Evolutionary conservation across 768 basidiomycete species (phyloP).

Genomic region (Pleurotus eryngii): DNA sequence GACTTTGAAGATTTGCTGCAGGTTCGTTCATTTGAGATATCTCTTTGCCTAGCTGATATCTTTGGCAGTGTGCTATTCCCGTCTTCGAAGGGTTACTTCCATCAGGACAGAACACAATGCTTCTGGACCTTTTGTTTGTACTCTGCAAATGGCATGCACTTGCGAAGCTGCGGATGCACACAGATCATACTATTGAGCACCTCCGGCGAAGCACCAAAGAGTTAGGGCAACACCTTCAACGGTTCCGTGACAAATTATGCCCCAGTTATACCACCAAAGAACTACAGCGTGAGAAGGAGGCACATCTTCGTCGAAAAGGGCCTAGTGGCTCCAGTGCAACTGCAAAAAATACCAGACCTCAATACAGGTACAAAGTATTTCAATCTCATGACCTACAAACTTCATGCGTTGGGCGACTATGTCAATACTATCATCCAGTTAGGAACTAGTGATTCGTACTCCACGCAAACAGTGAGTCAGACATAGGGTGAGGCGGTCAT

Average conservation of each 20-base stretch:
- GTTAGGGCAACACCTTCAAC: slow-evolving; percentile 20
- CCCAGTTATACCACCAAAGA: slow-evolving; percentile 17
- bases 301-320: slow-evolving; percentile 13
- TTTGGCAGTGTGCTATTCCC: slow-evolving; percentile 26
- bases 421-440: slow-evolving; percentile 14
- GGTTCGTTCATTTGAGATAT: slow-evolving; percentile 15
- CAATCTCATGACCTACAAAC: slow-evolving; percentile 25
- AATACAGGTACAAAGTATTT: slow-evolving; percentile 10
- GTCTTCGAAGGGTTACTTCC: slow-evolving; percentile 34
- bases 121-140: slow-evolving; percentile 20
- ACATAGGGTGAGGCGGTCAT: background rate
- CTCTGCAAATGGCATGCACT: slow-evolving; percentile 31
- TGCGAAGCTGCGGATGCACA: slow-evolving; percentile 32
- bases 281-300: slow-evolving; percentile 21
- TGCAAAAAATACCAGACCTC: background rate
- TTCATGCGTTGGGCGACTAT: slow-evolving; percentile 27
- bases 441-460: slow-evolving; percentile 28
- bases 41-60: background rate
- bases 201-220: slow-evolving; percentile 21
- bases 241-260: slow-evolving; percentile 18
- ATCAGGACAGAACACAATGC: slow-evolving; percentile 21
- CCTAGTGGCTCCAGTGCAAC: background rate
- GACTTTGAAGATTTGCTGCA: slow-evolving; percentile 43
- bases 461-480: slow-evolving; percentile 24
- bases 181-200: slow-evolving; percentile 26